Percentiles rank a stretch among this genome's conserved stretches.
These are phyloP conservation scores for Lodderomyces margitis DNA, from an alignment of 1,139 yeast species.

Conservation along the genomic window DNA sequence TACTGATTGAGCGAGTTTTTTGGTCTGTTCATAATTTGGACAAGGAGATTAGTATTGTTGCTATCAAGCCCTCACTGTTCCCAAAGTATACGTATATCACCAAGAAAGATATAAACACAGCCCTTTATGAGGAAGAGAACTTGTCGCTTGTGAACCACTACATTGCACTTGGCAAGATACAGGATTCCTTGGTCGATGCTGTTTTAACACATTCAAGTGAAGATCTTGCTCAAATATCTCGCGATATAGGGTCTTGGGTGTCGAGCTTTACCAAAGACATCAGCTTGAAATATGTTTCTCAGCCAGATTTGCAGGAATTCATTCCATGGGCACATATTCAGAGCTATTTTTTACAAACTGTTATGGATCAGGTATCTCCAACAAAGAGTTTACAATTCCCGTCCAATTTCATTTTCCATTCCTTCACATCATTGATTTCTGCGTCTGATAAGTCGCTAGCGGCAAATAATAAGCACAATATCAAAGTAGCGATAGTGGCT, in stretches of 20 bases:
- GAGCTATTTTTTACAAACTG: conserved; percentile 40
- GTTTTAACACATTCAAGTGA: conserved; percentile 13
- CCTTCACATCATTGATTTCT: conserved; percentile 31
- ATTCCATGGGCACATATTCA: conserved; percentile 35
- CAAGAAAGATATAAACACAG: conserved; percentile 13
- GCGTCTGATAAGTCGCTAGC: conserved; percentile 11
- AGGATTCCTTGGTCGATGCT: conserved; percentile 20
- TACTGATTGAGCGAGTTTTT: conserved; percentile 26
- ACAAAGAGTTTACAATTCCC: conserved; percentile 42
- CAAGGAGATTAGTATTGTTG: conserved; percentile 34
- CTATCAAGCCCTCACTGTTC: conserved; percentile 35
- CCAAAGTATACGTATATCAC: conserved; percentile 24
- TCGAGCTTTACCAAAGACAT: conserved; percentile 27
- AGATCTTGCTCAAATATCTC: conserved; percentile 18
- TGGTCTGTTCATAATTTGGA: conserved; percentile 44
- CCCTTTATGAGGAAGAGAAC: conserved; percentile 19
- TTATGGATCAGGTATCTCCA: conserved; percentile 40
- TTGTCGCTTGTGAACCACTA: conserved; percentile 22
- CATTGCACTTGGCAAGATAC: conserved; percentile 22
- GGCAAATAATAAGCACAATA: conserved; percentile 8
- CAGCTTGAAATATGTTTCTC: conserved; percentile 24
- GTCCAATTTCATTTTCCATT: conserved; percentile 41
- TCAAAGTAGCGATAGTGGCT: conserved; percentile 12
- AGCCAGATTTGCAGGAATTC: conserved; percentile 30
- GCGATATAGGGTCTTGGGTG: conserved; percentile 39